Base-by-base conservation (phyloP, 2,329 filamentous ascomycete genomes). In the Talaromyces sp. region DNA sequence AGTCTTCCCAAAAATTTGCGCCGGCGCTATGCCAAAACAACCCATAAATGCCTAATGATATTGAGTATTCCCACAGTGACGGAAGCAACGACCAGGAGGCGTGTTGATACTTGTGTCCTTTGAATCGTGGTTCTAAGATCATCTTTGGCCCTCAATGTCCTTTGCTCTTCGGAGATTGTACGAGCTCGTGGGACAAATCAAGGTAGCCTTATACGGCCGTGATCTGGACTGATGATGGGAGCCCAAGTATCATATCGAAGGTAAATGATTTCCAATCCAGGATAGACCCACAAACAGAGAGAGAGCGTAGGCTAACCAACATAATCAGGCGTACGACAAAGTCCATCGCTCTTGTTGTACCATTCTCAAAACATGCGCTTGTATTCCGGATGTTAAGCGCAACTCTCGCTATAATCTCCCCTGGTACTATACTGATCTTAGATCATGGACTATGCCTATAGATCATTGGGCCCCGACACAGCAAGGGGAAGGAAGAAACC, bases 1-100 rank as follows among this genome's bases (percentile, higher is more conserved):
- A 56, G 45, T 57, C 48, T 61, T 61, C 58, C 57, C 56, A 61
- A 59, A 28, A 58, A 50, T 19, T 51, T 61, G 58, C 61, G 61
- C 61, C 61, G 59, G 59, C 59, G 61, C 61, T 62, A 62, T 62
- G 61, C 61, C 61, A 61, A 62, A 61, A 57, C 37, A 57, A 60
- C 41, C 22, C 59, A 55, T 33, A 48, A 55, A 52, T 61, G 52
- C 46, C 45, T 41, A 50, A 46, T 40, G 46, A 45, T 43, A 58
- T 43, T 35, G 56, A 52, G 36, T 53, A 28, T 45, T 41, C 46
- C 48, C 39, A 22, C 25, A 53, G 37, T 41, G n/a, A 39, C 25
- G n/a, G 39, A 36, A 31, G 19, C 25, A 41, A 46, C 48, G 28
- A 45, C 21, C 37, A 41, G 19, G 25, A 52, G 50, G 22, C n/a